These are phyloP conservation scores for Acacia acuminata DNA, from an alignment of 306 rosid species.

Conservation along the genomic window DNA sequence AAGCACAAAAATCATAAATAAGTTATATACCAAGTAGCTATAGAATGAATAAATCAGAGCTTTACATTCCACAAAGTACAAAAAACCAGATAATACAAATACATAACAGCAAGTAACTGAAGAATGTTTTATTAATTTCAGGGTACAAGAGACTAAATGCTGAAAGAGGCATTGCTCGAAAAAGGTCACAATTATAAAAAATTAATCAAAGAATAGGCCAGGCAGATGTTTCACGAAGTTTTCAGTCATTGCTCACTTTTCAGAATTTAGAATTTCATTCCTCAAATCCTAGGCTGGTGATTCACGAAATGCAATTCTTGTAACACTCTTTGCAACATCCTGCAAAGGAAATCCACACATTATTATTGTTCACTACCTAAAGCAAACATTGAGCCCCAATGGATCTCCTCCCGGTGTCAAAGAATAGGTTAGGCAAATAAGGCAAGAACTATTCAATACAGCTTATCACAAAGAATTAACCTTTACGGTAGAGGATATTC, in stretches of 20 bases:
- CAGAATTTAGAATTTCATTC: conserved; percentile 91
- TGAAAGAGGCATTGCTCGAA: too few relatives aligned
- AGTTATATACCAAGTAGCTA: too few relatives aligned
- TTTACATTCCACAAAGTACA: too few relatives aligned
- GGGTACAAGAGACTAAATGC: too few relatives aligned
- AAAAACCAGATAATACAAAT: too few relatives aligned
- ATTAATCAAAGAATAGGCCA: too few relatives aligned
- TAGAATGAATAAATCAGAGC: too few relatives aligned
- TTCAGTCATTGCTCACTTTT: conserved; percentile 60
- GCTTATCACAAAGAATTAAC: background rate
- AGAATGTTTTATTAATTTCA: too few relatives aligned
- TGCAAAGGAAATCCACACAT: conserved; percentile 36
- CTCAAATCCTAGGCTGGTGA: conserved; percentile 89
- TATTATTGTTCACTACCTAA: conserved; percentile 19
- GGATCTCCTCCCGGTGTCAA: conserved; percentile 4
- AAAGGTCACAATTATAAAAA: too few relatives aligned
- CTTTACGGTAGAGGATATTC: background rate
- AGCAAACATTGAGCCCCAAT: conserved; percentile 26
- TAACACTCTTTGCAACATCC: conserved; percentile 90
- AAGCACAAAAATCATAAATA: too few relatives aligned
- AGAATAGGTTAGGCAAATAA: background rate
- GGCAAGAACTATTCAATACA: background rate
- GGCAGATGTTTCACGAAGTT: too few relatives aligned
- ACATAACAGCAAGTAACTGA: too few relatives aligned
- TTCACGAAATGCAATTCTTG: conserved; percentile 83